Evolutionary conservation across 2,329 filamentous ascomycete genomes (phyloP), one percentile per base, ranked within the genome.

Genomic region (Venturia nashicola): DNA sequence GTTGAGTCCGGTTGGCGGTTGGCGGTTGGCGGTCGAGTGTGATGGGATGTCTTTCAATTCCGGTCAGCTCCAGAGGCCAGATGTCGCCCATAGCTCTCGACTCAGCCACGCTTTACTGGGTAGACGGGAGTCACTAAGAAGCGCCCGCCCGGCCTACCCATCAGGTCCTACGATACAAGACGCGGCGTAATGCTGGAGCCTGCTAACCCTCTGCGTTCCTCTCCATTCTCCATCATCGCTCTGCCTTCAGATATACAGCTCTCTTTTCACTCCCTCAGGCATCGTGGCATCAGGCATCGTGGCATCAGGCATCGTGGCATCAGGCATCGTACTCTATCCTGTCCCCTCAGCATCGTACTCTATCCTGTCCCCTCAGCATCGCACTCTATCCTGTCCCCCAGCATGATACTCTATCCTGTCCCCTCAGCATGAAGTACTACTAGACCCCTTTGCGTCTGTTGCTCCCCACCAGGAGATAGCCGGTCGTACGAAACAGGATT

Each of bases 401-500:
- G n/a, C n/a, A n/a, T n/a, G n/a, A n/a, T n/a, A n/a, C n/a, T n/a
- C n/a, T n/a, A n/a, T n/a, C n/a, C n/a, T n/a, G n/a, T n/a, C n/a
- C n/a, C n/a, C n/a, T n/a, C n/a, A 57, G 51, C 51, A 57, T 57
- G 51, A 57, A 5, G 9, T 57, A n/a, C n/a, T n/a, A n/a, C n/a
- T n/a, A 57, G 51, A 57, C 32, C 36, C 51, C 51, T 57, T 57
- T 20, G 27, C 51, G 51, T 57, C 51, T 36, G 32, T 57, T 57
- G 51, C 51, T 57, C 51, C n/a, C 51, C 51, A 8, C 16, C 3
- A 36, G 51, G 51, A 57, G 51, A 57, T n/a, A 20, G 51, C 32
- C 32, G 51, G 51, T 60, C 59, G 42, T 60, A 11, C 36, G n/a
- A 42, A n/a, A 42, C 20, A 60, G 39, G 60, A 43, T 48, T 61